These are phyloP conservation scores for Colletotrichum lindemuthianum DNA, from an alignment of 2,329 filamentous ascomycete species.

Conservation along the genomic window DNA sequence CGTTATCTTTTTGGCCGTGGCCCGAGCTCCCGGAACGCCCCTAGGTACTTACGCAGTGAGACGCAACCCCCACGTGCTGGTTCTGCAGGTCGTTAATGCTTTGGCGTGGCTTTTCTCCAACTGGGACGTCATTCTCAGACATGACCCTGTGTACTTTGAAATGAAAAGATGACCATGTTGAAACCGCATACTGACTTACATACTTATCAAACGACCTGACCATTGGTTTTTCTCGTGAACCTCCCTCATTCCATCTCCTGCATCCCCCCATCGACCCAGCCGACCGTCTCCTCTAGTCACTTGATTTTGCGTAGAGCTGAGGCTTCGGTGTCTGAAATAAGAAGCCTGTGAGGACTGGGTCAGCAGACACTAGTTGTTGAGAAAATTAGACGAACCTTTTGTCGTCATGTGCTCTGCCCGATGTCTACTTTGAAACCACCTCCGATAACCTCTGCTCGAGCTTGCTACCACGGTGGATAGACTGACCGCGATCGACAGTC, in stretches of 20 bases:
- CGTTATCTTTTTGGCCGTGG: neutral
- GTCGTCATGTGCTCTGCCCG: too few relatives aligned
- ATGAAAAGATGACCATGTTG: neutral
- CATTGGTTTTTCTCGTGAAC: neutral
- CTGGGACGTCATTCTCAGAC: conserved; percentile 4
- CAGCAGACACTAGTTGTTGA: too few relatives aligned
- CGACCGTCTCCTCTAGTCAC: too few relatives aligned
- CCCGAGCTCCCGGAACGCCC: conserved; percentile 20
- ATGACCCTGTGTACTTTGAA: neutral
- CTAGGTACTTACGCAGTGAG: neutral
- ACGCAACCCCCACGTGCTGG: conserved; percentile 8
- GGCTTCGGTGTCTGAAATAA: too few relatives aligned
- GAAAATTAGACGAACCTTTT: too few relatives aligned
- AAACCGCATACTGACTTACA: neutral
- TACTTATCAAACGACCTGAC: too few relatives aligned
- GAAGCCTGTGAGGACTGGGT: too few relatives aligned
- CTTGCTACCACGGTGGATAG: neutral
- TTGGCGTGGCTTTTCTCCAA: conserved; percentile 2
- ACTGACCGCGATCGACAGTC: conserved; percentile 23
- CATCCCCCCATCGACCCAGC: too few relatives aligned
- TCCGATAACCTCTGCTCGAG: neutral
- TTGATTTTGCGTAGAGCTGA: too few relatives aligned
- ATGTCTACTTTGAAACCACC: too few relatives aligned
- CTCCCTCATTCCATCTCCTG: too few relatives aligned
- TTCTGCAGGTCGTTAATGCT: conserved; percentile 13